phyloP scores from a whole-genome alignment of 179 eudicot species.

The Silene noctiflora region DNA sequence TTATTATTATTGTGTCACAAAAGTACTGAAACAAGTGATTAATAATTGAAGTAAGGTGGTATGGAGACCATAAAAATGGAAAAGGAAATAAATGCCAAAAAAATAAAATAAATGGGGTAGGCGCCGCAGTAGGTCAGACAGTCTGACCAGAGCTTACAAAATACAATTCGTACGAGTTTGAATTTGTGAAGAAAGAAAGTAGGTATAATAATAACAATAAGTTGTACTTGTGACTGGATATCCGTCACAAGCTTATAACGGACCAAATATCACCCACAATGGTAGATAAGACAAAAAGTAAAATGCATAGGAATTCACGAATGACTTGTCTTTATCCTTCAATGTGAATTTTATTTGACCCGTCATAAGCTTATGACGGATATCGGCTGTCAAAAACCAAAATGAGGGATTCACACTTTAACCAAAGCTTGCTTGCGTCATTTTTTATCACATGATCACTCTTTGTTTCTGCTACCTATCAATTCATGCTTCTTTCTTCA shows the following conservation, averaged over 20 bases:
- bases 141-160: not conserved
- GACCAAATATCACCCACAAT: too few relatives aligned
- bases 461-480: not conserved
- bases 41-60: not conserved
- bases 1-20: not conserved
- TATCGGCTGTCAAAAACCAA: too few relatives aligned
- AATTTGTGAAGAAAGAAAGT: not conserved
- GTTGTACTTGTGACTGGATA: too few relatives aligned
- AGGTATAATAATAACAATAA: too few relatives aligned
- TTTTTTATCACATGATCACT: not conserved
- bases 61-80: not conserved
- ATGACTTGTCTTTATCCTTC: too few relatives aligned
- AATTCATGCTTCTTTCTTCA: not conserved
- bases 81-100: not conserved
- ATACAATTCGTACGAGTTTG: slow-evolving; percentile 1
- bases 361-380: too few relatives aligned
- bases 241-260: too few relatives aligned
- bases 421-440: slow-evolving; percentile 15
- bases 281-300: too few relatives aligned
- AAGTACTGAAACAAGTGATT: not conserved
- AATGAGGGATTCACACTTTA: too few relatives aligned
- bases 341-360: too few relatives aligned
- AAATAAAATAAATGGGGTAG: not conserved
- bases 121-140: slow-evolving; percentile 1
- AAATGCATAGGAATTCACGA: too few relatives aligned